Percentiles rank a stretch among this genome's conserved stretches.
Evolutionary conservation across 441 rosid species (phyloP).

Genomic region (Populus hybrid): DNA sequence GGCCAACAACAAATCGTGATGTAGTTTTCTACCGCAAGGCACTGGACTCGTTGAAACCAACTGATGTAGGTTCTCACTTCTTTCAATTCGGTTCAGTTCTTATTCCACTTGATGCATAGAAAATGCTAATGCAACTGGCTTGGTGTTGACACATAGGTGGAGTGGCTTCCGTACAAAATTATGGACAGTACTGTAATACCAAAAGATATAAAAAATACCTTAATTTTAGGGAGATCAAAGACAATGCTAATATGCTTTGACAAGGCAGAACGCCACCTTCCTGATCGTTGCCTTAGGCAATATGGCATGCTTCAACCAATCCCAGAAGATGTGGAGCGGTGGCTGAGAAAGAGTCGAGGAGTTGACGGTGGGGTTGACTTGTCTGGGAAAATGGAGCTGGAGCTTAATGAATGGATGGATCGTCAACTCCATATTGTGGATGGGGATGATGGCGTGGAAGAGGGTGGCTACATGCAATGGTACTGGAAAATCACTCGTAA

Average conservation of each 20-base stretch:
- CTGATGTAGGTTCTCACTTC: slow-evolving; percentile 45
- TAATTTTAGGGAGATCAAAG: slow-evolving; percentile 86
- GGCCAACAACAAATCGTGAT: slow-evolving; percentile 93
- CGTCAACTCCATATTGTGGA: slow-evolving; percentile 59
- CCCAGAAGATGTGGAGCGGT: slow-evolving; percentile 83
- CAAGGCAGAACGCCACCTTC: slow-evolving; percentile 99
- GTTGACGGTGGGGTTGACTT: slow-evolving; percentile 96
- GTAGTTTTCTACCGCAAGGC: slow-evolving; percentile 89
- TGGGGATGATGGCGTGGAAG: slow-evolving; percentile 64
- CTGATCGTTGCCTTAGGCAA: slow-evolving; percentile 93
- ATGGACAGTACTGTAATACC: slow-evolving; percentile 74
- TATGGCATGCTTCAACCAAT: slow-evolving; percentile 71
- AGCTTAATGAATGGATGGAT: slow-evolving; percentile 84
- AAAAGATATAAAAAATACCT: slow-evolving; percentile 49
- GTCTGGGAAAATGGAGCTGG: slow-evolving; percentile 88
- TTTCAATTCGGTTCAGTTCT: slow-evolving; percentile 12
- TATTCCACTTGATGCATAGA: slow-evolving; percentile 11
- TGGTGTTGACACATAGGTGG: slow-evolving; percentile 48
- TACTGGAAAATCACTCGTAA: slow-evolving; percentile 75
- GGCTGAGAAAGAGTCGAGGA: slow-evolving; percentile 96
- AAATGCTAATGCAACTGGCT: slow-evolving; percentile 3
- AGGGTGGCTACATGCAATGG: slow-evolving; percentile 80
- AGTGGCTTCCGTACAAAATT: slow-evolving; percentile 85
- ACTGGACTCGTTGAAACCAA: slow-evolving; percentile 69
- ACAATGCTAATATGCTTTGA: slow-evolving; percentile 97